Percentiles rank a stretch among this genome's conserved stretches.
Evolutionary conservation across 805 yeast genomes (phyloP).

Genomic region (Komagataella phaffii): DNA sequence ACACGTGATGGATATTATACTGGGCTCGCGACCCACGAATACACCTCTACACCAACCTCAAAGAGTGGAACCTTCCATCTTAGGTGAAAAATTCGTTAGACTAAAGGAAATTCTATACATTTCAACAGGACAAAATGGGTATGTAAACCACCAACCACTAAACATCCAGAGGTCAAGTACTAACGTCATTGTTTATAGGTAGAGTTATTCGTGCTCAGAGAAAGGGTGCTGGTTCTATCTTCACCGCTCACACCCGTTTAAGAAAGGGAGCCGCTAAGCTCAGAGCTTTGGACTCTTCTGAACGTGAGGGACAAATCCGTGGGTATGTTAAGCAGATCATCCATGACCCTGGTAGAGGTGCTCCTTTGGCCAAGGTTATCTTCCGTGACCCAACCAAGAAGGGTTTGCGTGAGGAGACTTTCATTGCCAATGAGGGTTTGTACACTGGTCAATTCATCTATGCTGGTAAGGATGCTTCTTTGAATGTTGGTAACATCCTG

Average conservation of each 20-base stretch:
- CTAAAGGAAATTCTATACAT: neutral
- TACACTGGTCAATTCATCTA: constrained; percentile 99
- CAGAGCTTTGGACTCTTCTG: constrained; percentile 98
- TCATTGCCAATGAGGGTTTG: constrained; percentile 98
- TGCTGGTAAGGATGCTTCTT: constrained; percentile 97
- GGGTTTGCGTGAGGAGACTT: constrained; percentile 95
- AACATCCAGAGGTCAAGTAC: neutral
- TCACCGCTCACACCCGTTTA: constrained; percentile 99
- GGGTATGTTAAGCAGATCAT: constrained; percentile 97
- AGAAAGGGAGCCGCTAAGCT: constrained; percentile 99
- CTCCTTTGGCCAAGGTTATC: constrained; percentile 97
- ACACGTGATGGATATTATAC: neutral
- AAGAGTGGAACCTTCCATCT: neutral
- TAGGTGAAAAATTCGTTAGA: neutral
- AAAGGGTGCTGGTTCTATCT: constrained; percentile 99
- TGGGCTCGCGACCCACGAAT: neutral
- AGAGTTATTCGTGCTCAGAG: constrained; percentile 99
- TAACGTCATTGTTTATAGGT: constrained; percentile 32
- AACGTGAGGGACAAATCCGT: constrained; percentile 99
- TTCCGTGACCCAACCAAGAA: constrained; percentile 99
- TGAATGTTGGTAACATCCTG: constrained; percentile 92
- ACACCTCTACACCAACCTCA: neutral
- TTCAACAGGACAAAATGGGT: neutral
- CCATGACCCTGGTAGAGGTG: constrained; percentile 99
- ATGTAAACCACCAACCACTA: neutral